Percentiles rank a stretch among this genome's conserved stretches.
phyloP scores from a whole-genome alignment of 108 stramenopile species.

The Cyclotella choctawhatcheeana region DNA sequence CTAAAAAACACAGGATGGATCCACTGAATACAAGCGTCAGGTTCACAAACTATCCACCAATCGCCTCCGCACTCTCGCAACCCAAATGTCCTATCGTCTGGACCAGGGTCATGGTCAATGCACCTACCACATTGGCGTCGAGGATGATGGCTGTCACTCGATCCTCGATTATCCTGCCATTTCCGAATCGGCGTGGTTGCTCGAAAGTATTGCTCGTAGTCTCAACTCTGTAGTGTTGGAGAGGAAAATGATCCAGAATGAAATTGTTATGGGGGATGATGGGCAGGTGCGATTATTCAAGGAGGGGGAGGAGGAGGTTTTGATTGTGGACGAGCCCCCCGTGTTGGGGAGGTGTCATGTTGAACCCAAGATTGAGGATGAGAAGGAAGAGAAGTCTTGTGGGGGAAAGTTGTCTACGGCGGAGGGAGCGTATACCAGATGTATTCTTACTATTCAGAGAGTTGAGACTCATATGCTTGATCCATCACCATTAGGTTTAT shows the following conservation, averaged over 20 bases:
- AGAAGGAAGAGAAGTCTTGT: constrained; percentile 48
- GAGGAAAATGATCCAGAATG: constrained; percentile 80
- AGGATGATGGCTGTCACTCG: constrained; percentile 89
- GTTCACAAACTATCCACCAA: constrained; percentile 59
- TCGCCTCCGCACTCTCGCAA: constrained; percentile 80
- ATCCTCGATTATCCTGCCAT: constrained; percentile 69
- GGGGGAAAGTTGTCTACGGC: constrained; percentile 34
- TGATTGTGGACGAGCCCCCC: constrained; percentile 54
- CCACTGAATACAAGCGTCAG: constrained; percentile 85
- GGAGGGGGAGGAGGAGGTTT: constrained; percentile 15
- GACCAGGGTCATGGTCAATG: constrained; percentile 81
- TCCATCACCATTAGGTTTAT: constrained; percentile 64
- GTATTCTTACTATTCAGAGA: constrained; percentile 74
- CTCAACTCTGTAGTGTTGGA: constrained; percentile 81
- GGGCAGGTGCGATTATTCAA: constrained; percentile 26
- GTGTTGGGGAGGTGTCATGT: constrained; percentile 30
- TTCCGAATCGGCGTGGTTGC: constrained; percentile 63
- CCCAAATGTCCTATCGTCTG: constrained; percentile 86
- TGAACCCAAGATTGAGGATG: constrained; percentile 40
- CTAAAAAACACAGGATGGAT: constrained; percentile 78
- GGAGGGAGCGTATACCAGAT: constrained; percentile 66
- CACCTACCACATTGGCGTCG: constrained; percentile 79
- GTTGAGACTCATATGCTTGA: constrained; percentile 85
- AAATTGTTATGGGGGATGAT: constrained; percentile 55
- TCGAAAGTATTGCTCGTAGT: constrained; percentile 77